Base-by-base conservation (phyloP, 2,329 filamentous ascomycete species). In the Graphilbum fragrans region DNA sequence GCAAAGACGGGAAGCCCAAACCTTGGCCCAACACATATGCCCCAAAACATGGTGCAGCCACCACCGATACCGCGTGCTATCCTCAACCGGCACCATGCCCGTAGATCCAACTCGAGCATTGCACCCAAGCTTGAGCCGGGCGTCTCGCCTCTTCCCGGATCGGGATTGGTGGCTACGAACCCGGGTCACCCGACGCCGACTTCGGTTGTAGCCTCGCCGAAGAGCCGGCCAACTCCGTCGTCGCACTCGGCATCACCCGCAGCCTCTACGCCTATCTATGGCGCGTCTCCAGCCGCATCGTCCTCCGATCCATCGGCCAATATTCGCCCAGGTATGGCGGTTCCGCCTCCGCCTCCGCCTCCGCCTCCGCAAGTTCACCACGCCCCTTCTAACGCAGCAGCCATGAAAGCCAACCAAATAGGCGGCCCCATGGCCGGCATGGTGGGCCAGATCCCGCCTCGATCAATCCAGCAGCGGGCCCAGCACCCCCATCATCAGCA, bases 1-100 rank as follows among this genome's bases (percentile, higher is more conserved):
- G 82, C 88, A 58, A 96, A 95, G 69, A 88, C 85, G 37, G 86
- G 83, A 53, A 93, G 84, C 63, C 86, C 88, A 40, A 83, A 80
- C 54, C 70, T 92, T 48, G 82, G 71, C 45, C 80, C 74, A 52
- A 85, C 74, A 52, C 71, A 77, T 59, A 72, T 77, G 71, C 65
- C 69, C 51, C 83, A 74, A 61, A 81, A 69, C 59, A 70, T 77
- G 54, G 78, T 83, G 42, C 81, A 83, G 52, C 75, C 81, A 23
- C 81, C 83, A 41, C 80, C 84, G 23, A 80, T 90, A 50, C 86
- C 88, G 54, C 78, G 84, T 51, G 80, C 82, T 45, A 82, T 90
- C 51, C 72, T 88, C 59, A 90, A 86, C 63, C 74, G 86, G 52
- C 84, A 88, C 53, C 77, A 82, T 55, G 72, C 74, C 40, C 75